Evolutionary conservation across 495 filamentous ascomycete genomes (phyloP).

Genomic region (Pyrenula massariospora): DNA sequence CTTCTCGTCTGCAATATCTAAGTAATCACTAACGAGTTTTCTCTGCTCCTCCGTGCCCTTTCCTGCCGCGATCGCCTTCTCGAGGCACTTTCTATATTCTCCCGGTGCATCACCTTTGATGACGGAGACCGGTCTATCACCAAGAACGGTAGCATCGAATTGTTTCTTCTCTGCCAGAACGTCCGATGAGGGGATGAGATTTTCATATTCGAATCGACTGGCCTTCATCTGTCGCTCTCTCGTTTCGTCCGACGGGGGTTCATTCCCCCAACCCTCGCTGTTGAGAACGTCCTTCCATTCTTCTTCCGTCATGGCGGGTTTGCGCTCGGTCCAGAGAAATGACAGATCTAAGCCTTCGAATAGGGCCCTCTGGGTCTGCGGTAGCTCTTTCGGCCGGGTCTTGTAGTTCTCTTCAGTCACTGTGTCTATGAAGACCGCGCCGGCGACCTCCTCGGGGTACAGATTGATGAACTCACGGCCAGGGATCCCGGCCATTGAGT

Average conservation of each 20-base stretch:
- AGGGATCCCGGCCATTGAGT: conserved; percentile 40
- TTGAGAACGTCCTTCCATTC: not conserved
- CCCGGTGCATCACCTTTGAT: conserved; percentile 19
- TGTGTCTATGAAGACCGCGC: conserved; percentile 29
- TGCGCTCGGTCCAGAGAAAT: too few species aligned
- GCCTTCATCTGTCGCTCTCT: conserved; percentile 6
- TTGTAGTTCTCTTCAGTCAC: too few species aligned
- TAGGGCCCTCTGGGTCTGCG: too few species aligned
- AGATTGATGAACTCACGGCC: conserved; percentile 33
- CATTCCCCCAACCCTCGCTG: not conserved
- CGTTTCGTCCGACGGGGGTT: too few species aligned
- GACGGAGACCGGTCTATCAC: conserved; percentile 23
- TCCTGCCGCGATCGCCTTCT: conserved; percentile 17
- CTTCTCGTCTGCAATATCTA: too few species aligned
- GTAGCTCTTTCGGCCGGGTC: too few species aligned
- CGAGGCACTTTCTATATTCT: conserved; percentile 21
- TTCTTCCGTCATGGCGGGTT: not conserved
- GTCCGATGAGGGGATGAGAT: too few species aligned
- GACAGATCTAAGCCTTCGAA: too few species aligned
- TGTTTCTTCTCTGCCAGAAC: conserved; percentile 21
- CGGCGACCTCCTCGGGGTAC: conserved; percentile 16
- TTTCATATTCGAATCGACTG: conserved; percentile 7
- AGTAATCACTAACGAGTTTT: too few species aligned
- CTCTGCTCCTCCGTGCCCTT: conserved; percentile 21
- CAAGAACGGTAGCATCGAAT: conserved; percentile 16